These are phyloP conservation scores for Plantago elongata DNA, from an alignment of 257 asterid genomes.

Conservation along the genomic window DNA sequence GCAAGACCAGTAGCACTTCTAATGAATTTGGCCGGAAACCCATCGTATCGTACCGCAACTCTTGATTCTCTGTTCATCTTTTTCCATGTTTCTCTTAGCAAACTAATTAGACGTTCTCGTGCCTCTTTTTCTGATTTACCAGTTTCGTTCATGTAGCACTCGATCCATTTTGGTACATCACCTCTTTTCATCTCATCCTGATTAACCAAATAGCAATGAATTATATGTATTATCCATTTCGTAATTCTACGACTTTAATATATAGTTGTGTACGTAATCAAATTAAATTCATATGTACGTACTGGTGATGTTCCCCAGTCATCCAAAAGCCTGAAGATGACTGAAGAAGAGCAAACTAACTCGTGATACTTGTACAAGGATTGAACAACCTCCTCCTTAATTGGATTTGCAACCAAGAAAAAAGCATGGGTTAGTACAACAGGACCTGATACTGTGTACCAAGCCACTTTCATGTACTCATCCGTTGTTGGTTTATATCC, in stretches of 20 bases:
- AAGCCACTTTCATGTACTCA: slow-evolving; percentile 37
- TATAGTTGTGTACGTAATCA: background rate
- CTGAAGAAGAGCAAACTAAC: slow-evolving; percentile 24
- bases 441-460: slow-evolving; percentile 37
- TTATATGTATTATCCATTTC: too few species aligned
- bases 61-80: slow-evolving; percentile 28
- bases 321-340: slow-evolving; percentile 31
- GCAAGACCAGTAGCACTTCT: slow-evolving; percentile 30
- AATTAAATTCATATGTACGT: background rate
- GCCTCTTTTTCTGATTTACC: slow-evolving; percentile 30
- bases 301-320: slow-evolving; percentile 53
- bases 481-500: slow-evolving; percentile 28
- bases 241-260: background rate
- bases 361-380: slow-evolving; percentile 24
- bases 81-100: slow-evolving; percentile 31
- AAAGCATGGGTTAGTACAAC: slow-evolving; percentile 30
- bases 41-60: slow-evolving; percentile 2
- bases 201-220: background rate
- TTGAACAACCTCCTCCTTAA: slow-evolving; percentile 14
- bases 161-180: slow-evolving; percentile 28
- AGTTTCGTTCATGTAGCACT: slow-evolving; percentile 24
- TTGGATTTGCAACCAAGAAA: slow-evolving; percentile 30
- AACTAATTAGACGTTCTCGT: background rate
- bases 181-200: slow-evolving; percentile 39
- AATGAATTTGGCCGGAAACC: slow-evolving; percentile 22